Conservation (phyloP, 1,284 basidiomycete genomes). For the Vanrija humicola region DNA sequence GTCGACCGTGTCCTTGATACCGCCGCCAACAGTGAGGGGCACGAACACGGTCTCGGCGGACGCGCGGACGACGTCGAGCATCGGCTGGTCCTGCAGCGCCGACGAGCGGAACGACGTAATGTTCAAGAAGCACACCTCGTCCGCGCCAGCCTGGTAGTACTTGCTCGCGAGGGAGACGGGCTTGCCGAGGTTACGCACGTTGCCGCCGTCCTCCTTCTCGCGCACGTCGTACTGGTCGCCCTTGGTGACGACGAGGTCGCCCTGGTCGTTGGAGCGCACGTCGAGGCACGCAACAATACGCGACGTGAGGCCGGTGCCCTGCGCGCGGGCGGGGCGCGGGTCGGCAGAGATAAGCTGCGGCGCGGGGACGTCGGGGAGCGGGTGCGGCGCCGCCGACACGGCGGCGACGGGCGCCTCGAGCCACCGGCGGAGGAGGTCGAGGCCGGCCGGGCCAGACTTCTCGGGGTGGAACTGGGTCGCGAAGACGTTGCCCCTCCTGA, state of each 20-base stretch:
- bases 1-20: conserved; percentile 93
- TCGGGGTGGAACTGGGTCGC: conserved; percentile 98
- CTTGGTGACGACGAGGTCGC: conserved; percentile 98
- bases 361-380: background rate
- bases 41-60: conserved; percentile 91
- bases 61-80: conserved; percentile 89
- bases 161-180: conserved; percentile 85
- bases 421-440: conserved; percentile 79
- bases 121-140: conserved; percentile 96
- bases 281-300: conserved; percentile 98
- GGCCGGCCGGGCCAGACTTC: conserved; percentile 89
- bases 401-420: conserved; percentile 55
- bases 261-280: conserved; percentile 91
- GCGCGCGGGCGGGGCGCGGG: conserved; percentile 26
- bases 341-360: conserved; percentile 5
- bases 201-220: conserved; percentile 65
- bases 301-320: conserved; percentile 71
- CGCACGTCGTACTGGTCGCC: conserved; percentile 99
- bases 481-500: conserved; percentile 83
- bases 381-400: conserved; percentile 26
- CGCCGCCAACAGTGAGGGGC: conserved; percentile 97
- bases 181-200: conserved; percentile 95
- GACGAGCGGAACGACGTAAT: conserved; percentile 99
- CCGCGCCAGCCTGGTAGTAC: conserved; percentile 87
- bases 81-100: conserved; percentile 92